Base-by-base conservation (phyloP, 148 eudicot species). In the Fagopyrum tataricum region DNA sequence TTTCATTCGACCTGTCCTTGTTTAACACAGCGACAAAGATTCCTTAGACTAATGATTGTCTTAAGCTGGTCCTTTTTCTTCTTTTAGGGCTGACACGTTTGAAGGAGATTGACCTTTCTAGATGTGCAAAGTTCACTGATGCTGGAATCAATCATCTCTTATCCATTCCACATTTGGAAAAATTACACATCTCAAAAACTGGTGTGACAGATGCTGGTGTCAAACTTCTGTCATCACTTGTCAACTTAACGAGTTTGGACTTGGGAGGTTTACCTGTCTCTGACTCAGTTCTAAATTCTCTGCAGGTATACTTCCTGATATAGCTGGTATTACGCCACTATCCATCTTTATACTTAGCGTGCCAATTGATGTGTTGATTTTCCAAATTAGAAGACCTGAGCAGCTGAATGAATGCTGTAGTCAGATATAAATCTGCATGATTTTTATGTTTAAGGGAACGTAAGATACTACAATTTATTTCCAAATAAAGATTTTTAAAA, bases 231-330 rank as follows among this genome's bases (percentile, higher is more conserved):
- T 67, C 89, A 76, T 82, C 86, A 37, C 89, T 95, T 43, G 68
- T 47, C 43, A 84, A 90, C 75, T 79, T 95, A 44, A 77, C 78
- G 68, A 75, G 67, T 31, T 75, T 95, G 79, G 91, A 91, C 78
- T 81, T 95, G 80, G 98, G 98, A 80, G 97, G 96, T 43, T 82
- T 95, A 55, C 88, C 84, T 80, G 90, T 95, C 72, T 78, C 89
- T 72, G 97, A 95, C 81, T 71, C 13, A 26, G 84, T 87, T 51
- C 80, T 95, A 59, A 73, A 69, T 74, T 88, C 88, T 79, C 92
- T 95, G 42, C 87, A 83, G 93, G 98, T 90, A 77, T 49, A 17
- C 9, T 52, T 68, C 23, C 62, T 70, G 8, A 17, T 67, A 11
- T 48, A 15, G 20, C 23, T 52, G 41, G 43, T 64, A 4, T 18